Evolutionary conservation across 805 yeast species (phyloP).

Genomic region (Pichia gijzeniarum): DNA sequence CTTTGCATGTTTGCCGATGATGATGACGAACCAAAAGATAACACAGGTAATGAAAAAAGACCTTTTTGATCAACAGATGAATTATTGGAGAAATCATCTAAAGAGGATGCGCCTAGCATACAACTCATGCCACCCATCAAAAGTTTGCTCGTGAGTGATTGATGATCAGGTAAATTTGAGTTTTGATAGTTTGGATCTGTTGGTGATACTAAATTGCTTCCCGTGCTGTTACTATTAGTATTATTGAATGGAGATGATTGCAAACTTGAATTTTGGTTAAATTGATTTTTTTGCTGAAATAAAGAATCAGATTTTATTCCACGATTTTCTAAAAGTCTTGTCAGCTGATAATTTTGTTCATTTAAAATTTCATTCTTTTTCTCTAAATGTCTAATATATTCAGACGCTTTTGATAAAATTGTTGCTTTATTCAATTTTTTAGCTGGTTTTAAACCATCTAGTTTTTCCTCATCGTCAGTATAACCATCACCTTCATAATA

Average conservation of each 20-base stretch:
- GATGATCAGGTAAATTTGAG: constrained; percentile 12
- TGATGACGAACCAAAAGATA: constrained; percentile 6
- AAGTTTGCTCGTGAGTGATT: constrained; percentile 38
- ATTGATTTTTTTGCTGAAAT: constrained; percentile 8
- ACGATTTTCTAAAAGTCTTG: constrained; percentile 14
- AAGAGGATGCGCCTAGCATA: constrained; percentile 54
- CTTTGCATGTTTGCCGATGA: constrained; percentile 1
- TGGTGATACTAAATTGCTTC: constrained; percentile 13
- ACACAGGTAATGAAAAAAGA: constrained; percentile 27
- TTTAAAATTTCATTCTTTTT: constrained; percentile 45
- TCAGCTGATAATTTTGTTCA: constrained; percentile 41
- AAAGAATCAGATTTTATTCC: constrained; percentile 9
- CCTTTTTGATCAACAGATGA: constrained; percentile 27
- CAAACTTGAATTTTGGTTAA: constrained; percentile 12
- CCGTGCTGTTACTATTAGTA: constrained; percentile 11
- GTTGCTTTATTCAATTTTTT: constrained; percentile 72
- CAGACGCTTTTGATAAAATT: constrained; percentile 68
- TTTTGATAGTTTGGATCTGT: constrained; percentile 7
- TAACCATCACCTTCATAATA: constrained; percentile 48
- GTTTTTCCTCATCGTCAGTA: constrained; percentile 45
- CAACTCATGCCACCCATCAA: constrained; percentile 61
- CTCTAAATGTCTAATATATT: constrained; percentile 70
- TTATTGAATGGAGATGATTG: constrained; percentile 14
- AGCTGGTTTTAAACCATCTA: constrained; percentile 75
- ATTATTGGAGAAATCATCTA: constrained; percentile 38